phyloP scores from a whole-genome alignment of 305 asterid genomes.

The Fraxinus floribunda region DNA sequence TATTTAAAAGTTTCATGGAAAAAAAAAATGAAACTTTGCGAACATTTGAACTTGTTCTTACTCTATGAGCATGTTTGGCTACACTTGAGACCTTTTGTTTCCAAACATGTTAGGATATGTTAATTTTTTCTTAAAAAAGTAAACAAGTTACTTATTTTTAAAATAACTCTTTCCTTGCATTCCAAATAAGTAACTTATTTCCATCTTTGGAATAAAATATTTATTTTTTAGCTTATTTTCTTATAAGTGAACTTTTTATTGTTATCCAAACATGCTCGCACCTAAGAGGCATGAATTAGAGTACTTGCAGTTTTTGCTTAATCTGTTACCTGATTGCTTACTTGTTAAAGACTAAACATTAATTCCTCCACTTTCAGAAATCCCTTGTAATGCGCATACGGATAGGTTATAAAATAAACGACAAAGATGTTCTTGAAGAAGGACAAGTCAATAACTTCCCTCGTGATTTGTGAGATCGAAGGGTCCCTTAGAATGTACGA shows the following conservation, averaged over 20 bases:
- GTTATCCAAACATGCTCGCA: not conserved
- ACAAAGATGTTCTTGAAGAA: conserved; percentile 78
- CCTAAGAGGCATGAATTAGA: not conserved
- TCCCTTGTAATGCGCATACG: conserved; percentile 86
- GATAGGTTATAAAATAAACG: conserved; percentile 68
- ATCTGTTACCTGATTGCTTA: not conserved
- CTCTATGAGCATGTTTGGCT: not conserved
- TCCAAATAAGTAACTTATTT: not conserved
- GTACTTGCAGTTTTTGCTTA: not conserved
- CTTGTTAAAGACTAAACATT: not conserved
- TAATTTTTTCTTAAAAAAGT: not conserved
- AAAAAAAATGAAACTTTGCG: not conserved
- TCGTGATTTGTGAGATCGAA: conserved; percentile 52
- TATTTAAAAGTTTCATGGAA: not conserved
- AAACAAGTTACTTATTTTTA: not conserved
- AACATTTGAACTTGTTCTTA: not conserved
- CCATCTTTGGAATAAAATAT: not conserved
- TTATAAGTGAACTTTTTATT: not conserved
- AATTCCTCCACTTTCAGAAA: conserved; percentile 51
- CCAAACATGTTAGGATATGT: not conserved
- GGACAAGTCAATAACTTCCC: conserved; percentile 95
- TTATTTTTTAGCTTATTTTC: not conserved
- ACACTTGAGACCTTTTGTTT: not conserved
- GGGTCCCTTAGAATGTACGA: conserved; percentile 13
- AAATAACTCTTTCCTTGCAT: not conserved